A percentile compares a stretch with the other conserved stretches of the same genome.
These are phyloP conservation scores for Microglena sp. DNA, from an alignment of 139 green algal genomes.

Conservation along the genomic window DNA sequence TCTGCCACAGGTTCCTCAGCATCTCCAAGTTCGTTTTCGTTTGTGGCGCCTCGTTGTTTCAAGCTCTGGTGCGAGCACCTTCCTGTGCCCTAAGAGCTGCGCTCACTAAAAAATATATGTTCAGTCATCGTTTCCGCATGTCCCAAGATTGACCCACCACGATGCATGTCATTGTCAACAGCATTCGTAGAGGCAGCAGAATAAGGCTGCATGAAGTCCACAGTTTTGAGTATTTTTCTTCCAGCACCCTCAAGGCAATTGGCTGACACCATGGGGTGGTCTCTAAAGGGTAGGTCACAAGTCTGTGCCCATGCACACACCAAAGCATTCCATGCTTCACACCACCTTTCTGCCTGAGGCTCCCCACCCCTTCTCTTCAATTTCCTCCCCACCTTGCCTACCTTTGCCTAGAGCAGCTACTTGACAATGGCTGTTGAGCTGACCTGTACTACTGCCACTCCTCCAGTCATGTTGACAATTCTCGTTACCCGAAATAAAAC, in stretches of 20 bases:
- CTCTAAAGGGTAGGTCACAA: too few species aligned
- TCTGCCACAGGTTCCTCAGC: conserved; percentile 22
- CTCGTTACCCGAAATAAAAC: too few species aligned
- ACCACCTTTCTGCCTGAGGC: background rate
- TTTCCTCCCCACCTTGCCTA: too few species aligned
- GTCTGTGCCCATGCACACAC: background rate
- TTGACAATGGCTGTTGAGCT: too few species aligned
- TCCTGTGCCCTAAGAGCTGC: too few species aligned
- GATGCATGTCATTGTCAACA: too few species aligned
- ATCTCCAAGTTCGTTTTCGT: conserved; percentile 20
- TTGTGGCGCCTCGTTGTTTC: conserved; percentile 17
- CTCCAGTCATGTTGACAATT: too few species aligned
- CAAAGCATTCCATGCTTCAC: background rate
- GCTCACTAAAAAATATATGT: background rate
- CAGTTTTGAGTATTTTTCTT: background rate
- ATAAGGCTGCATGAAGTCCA: background rate
- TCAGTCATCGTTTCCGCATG: background rate
- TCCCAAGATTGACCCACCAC: background rate
- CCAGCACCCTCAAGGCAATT: background rate
- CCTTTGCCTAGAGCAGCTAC: too few species aligned
- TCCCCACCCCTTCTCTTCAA: too few species aligned
- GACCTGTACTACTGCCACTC: too few species aligned
- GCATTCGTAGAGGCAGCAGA: too few species aligned
- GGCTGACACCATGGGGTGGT: too few species aligned
- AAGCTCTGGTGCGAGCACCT: conserved; percentile 28